Percentiles rank a stretch among this genome's conserved stretches.
These are phyloP conservation scores for Moniliophthora roreri DNA, from an alignment of 1,284 basidiomycete genomes.

Conservation along the genomic window DNA sequence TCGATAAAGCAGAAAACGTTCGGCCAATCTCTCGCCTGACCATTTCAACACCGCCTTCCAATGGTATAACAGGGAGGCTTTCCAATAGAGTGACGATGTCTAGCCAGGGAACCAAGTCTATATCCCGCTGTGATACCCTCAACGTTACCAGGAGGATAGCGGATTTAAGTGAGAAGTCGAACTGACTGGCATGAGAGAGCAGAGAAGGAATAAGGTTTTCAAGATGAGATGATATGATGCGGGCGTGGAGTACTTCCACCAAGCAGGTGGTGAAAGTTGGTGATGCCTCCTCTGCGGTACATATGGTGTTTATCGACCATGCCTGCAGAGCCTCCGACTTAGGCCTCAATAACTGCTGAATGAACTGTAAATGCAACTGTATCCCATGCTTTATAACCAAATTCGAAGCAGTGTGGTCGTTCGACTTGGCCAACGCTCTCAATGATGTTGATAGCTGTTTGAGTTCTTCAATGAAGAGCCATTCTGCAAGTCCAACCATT, in stretches of 20 bases:
- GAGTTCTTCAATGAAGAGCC: conserved; percentile 63
- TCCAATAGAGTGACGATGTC: conserved; percentile 27
- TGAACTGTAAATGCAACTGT: conserved; percentile 13
- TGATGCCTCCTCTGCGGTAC: conserved; percentile 28
- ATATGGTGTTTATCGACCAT: conserved; percentile 11
- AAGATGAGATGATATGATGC: conserved; percentile 32
- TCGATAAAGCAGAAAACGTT: conserved; percentile 31
- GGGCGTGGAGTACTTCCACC: conserved; percentile 31
- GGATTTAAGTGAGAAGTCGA: conserved; percentile 41
- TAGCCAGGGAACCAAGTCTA: conserved; percentile 16
- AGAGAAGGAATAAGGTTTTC: conserved; percentile 15
- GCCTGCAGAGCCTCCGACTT: conserved; percentile 4
- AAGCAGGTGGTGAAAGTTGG: conserved; percentile 28
- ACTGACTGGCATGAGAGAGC: conserved; percentile 23
- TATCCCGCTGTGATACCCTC: conserved; percentile 32
- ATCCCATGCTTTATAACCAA: conserved; percentile 24
- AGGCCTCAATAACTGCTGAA: conserved; percentile 11
- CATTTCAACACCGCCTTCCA: conserved; percentile 24
- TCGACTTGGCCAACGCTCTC: conserved; percentile 31
- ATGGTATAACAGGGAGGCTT: conserved; percentile 20
- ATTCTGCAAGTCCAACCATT: conserved; percentile 63
- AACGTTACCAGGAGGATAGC: conserved; percentile 44
- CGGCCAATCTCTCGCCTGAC: conserved; percentile 38
- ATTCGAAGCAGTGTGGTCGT: conserved; percentile 1
- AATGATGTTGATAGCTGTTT: conserved; percentile 41